Percentiles rank a stretch among this genome's conserved stretches.
Conservation (phyloP, 2,329 filamentous ascomycete species). For the Plenodomus tracheiphilus region DNA sequence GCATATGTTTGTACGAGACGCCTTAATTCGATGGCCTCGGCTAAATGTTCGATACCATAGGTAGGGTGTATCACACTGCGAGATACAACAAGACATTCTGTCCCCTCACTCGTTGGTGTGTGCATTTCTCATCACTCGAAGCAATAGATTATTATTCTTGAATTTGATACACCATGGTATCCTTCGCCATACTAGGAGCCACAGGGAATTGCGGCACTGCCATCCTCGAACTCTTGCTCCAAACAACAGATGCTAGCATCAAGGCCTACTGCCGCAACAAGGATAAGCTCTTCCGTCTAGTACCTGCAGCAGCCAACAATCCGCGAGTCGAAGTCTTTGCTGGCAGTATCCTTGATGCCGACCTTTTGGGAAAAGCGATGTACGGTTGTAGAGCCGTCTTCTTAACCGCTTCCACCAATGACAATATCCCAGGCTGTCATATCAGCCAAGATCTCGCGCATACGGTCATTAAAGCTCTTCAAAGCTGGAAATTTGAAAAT, state of each 20-base stretch:
- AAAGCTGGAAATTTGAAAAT: slow-evolving; percentile 22
- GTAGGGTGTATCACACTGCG: no score
- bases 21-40: no score
- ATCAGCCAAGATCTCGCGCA: slow-evolving; percentile 44
- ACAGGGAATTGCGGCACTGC: slow-evolving; percentile 17
- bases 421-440: slow-evolving; percentile 50
- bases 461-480: slow-evolving; percentile 44
- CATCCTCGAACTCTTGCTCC: slow-evolving; percentile 9
- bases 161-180: slow-evolving; percentile 8
- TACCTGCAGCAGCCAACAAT: slow-evolving; percentile 5
- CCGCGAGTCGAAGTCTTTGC: slow-evolving; percentile 45
- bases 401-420: slow-evolving; percentile 44
- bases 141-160: no score
- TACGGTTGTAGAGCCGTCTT: slow-evolving; percentile 46
- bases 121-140: no score
- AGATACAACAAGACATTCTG: no score
- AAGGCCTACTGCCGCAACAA: slow-evolving; percentile 18
- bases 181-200: slow-evolving; percentile 16
- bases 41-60: no score
- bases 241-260: slow-evolving; percentile 5
- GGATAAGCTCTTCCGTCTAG: slow-evolving; percentile 8
- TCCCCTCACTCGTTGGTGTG: no score
- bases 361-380: slow-evolving; percentile 46
- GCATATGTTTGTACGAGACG: no score
- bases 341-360: slow-evolving; percentile 47